Evolutionary conservation across 2,329 filamentous ascomycete genomes (phyloP), one percentile per base, ranked within the genome.

Genomic region (Microascus cirrosus): DNA sequence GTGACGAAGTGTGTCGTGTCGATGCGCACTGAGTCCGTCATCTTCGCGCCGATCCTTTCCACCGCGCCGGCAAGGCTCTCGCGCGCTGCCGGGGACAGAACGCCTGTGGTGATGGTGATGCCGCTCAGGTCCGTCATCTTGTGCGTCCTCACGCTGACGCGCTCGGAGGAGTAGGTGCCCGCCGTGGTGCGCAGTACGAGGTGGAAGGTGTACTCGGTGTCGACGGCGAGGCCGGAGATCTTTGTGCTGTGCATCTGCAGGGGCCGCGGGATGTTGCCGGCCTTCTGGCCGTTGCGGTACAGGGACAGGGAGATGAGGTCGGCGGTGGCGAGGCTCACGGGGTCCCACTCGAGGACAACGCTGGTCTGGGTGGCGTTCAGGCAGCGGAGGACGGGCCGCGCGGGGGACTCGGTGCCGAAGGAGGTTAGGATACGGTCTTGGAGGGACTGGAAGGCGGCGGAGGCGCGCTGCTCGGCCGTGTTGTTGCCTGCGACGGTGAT

Each of bases 1-100:
- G 93, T 97, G 60, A 99, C 90, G 70, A 99, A 99, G 73, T 99
- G 94, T 18, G 94, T 99, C 1, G 94, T 99, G 70, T 99, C 94
- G 68, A 99, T 97, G 66, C 93, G 83, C 56, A 97, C 91, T 13
- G 82, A 82, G 65, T 96, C 93, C 59, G 90, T 88, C 62, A 97
- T 78, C 77, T 94, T 96, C 61, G 90, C 94, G 54, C 94, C 94
- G 65, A 99, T 95, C 63, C 90, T 82, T 67, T 94, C 86, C 39
- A 96, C 83, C 1, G 92, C 90, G 53, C 79, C 79, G 53, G 81
- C 78, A 22, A 99, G 80, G 61, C 80, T 85, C 63, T 95, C 90
- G 68, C 84, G 85, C 58, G 86, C 77, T 57, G 85, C 76, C 8
- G 82, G 77, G 1, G 92, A 89, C 71, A 99, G 80, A 64, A 96